Conservation (phyloP, 371 early-diverging fungal species). For the Mucor plumbeus region DNA sequence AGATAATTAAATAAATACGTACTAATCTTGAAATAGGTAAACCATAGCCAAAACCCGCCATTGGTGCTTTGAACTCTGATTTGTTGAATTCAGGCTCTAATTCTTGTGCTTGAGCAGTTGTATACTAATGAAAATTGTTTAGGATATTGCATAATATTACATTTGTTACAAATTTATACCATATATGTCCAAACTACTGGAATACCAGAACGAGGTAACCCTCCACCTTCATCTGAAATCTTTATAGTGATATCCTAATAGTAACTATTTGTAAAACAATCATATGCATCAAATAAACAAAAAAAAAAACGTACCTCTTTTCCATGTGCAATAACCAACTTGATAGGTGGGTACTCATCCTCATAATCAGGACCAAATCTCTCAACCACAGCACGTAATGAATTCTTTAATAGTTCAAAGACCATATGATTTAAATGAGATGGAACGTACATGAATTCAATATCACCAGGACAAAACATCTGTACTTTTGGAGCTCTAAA, state of each 20-base stretch:
- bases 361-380: constrained; percentile 83
- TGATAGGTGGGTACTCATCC: constrained; percentile 91
- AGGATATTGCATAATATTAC: too few species aligned
- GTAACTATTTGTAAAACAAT: too few species aligned
- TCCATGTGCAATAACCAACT: constrained; percentile 92
- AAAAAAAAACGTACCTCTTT: constrained; percentile 60
- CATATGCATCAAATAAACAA: too few species aligned
- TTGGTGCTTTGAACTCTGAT: constrained; percentile 94
- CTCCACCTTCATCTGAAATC: constrained; percentile 97
- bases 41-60: constrained; percentile 98
- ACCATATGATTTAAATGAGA: constrained; percentile 97
- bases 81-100: constrained; percentile 83
- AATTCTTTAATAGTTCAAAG: constrained; percentile 98
- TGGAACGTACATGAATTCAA: constrained; percentile 97
- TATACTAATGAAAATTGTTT: constrained; percentile 60
- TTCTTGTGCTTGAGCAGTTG: constrained; percentile 90
- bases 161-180: constrained; percentile 40
- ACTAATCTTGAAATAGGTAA: constrained; percentile 71
- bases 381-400: constrained; percentile 95
- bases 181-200: constrained; percentile 96
- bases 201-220: constrained; percentile 90
- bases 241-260: constrained; percentile 91
- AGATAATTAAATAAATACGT: background rate
- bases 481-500: constrained; percentile 86
- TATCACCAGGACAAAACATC: constrained; percentile 79